Base-by-base conservation (phyloP, 805 yeast genomes). In the Saccharomycodes ludwigii region DNA sequence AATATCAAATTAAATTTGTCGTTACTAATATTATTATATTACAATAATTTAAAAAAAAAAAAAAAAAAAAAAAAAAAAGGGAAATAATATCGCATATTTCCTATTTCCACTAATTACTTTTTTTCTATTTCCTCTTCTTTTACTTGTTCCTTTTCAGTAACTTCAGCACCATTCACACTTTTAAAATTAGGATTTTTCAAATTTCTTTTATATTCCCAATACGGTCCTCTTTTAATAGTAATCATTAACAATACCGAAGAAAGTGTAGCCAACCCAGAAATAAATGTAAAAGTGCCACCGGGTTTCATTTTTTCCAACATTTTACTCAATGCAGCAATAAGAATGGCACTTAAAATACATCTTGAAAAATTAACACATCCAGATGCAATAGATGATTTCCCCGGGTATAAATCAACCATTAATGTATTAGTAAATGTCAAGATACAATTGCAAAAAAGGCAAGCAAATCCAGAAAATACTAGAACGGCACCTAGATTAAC, bases 281-380 rank as follows among this genome's bases (percentile, higher is more conserved):
- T 53, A n/a, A 84, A 60, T 0, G 93, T 75, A 45, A 74, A 82
- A 1, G 81, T 68, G 12, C 94, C 91, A 2, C 95, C 95, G 9
- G 69, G 53, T 0, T 71, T 71, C 70, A 85, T 60, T 1, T 57
- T 38, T 0, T 35, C 33, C 10, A 63, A 59, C 88, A 85, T 79
- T 30, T 56, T 63, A 14, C 72, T 66, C 14, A 82, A 59, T 3
- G 73, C 75, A 1, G 81, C 91, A 14, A 78, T 65, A 26, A 79
- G 73, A 1, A 71, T 64, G 0, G 94, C 94, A 19, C 77, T 76
- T 29, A 72, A 44, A n/a, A 70, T 59, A 48, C 95, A 85, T 42
- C 95, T 60, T 15, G 73, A 63, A 18, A 84, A 56, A 46, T 85
- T 85, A 39, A 77, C 62, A 30, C 79, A 64, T 7, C 91, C 77